Base-by-base conservation (phyloP, 2,329 filamentous ascomycete genomes). In the Fusarium continuum region DNA sequence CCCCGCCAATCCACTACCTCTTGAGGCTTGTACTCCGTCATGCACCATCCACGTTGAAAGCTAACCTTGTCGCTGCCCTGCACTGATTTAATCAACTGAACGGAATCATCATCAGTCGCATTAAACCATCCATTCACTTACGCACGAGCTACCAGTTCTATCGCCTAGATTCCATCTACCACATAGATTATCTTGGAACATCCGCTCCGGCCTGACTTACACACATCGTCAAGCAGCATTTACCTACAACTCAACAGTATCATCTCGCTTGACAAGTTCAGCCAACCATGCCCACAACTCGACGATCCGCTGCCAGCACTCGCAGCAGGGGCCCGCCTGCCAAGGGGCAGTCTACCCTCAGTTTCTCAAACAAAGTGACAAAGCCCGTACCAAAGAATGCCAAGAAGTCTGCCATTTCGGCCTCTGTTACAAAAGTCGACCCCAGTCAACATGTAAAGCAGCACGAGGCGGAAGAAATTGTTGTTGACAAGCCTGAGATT, bases 301-400 rank as follows among this genome's bases (percentile, higher is more conserved):
- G 82, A 75, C 79, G 81, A 72, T 80, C 83, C n/a, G 73, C 79
- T 34, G 75, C 76, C 67, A 74, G 72, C 64, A 68, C 73, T 61
- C 73, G 76, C 40, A 68, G 75, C 51, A 73, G 75, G 22, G 66
- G 74, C 17, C 73, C 72, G 8, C 73, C 76, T 40, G 71, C 72
- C 57, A 83, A 81, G 70, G 76, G 77, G 29, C 85, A 87, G 64
- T 81, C 83, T 8, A 87, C 82, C 8, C 64, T 71, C 31, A 85
- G 82, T 72, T 87, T 87, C 77, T 80, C 84, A 67, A 81, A 82
- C 72, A 78, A 78, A 35, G 82, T 87, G 39, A 86, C 84, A 55
- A 87, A 87, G 72, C 73, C 79, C 29, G 77, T 80, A 4, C 73
- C 81, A 20, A 81, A 80, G 64, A 76, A 82, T 17, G 72, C 69